Evolutionary conservation across 2,329 filamentous ascomycete genomes (phyloP), one percentile per base, ranked within the genome.

Genomic region (Colletotrichum lentis): DNA sequence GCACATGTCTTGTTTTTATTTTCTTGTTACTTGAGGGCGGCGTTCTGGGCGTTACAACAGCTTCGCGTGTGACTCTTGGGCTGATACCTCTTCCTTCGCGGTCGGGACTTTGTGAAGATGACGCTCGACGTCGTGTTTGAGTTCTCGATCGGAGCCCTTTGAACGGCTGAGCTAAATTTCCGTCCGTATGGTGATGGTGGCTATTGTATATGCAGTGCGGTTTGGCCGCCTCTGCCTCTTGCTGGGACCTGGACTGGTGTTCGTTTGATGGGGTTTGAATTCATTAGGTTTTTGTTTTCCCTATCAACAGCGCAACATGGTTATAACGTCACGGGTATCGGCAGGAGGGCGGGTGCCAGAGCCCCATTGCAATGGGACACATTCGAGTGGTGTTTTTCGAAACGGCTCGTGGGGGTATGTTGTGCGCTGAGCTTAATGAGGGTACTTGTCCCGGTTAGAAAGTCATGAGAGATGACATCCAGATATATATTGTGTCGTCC

Each of bases 1-100:
- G 37, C 56, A 31, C 27, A 37, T 46, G n/a, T 20, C 31, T 67
- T 52, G 39, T 53, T 47, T 12, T 47, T 27, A 24, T 44, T 52
- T 46, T 61, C 37, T 53, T 31, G 20, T 67, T 57, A 59, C 47
- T 67, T 53, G 57, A 69, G 43, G 64, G 67, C 67, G 69, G 69
- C 69, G 69, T 71, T 71, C 39, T 58, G 53, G 69, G 68, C 63
- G 69, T 63, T 61, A 37, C 57, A 47, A 62, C n/a, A 68, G 69
- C 69, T 60, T 65, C 69, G 31, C 41, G 46, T 67, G 67, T 65
- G 64, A 52, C 64, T 64, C 58, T 61, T 56, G 50, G 57, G 43
- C 68, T 70, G 69, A 71, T 70, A 68, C 64, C 67, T 66, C 54
- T 58, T 57, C 47, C 35, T 54, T 49, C 44, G 24, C 24, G n/a